Base-by-base conservation (phyloP, 192 early-diverging fungal genomes). In the Haplosporangium gracile region DNA sequence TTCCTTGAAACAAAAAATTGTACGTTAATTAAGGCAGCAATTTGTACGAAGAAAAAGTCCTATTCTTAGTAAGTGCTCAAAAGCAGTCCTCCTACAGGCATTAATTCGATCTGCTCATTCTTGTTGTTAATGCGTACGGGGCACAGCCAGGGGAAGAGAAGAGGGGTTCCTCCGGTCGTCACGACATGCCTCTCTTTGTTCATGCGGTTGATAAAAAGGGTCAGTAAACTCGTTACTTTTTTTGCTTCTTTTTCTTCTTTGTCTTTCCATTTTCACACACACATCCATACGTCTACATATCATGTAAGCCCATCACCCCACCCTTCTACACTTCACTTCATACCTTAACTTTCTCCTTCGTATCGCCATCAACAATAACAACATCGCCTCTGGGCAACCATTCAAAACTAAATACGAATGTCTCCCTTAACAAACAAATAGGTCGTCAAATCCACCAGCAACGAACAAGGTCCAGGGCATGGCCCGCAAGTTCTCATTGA, bases 381-480 rank as follows among this genome's bases (percentile, higher is more conserved):
- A 13, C 36, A 38, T 75, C 47, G 34, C 45, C 34, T 51, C 20
- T 13, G n/a, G 13, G 26, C 22, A 32, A 42, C 1, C 40, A 42
- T 9, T 20, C 43, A 53, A 8, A 15, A 15, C 47, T 18, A 74
- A 42, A 55, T 29, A 47, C 4, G 34, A 55, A 65, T 32, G 26
- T 11, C 55, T 57, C 29, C n/a, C 26, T 29, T 13, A 32, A 32
- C 29, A 65, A 51, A 20, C 20, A n/a, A n/a, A 69, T 53, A 69
- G 45, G 29, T 51, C 42, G 43, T 42, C 68, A 16, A 77, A 38
- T 49, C 24, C 79, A 39, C 47, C 57, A 65, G 74, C 77, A 26
- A 42, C 75, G 15, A 57, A 47, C 63, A 86, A 86, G 75, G 84
- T 86, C 75, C 84, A 86, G 76, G 68, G 29, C 42, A 65, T 86